phyloP scores from a whole-genome alignment of 768 basidiomycete genomes.

The Cystobasidium tubakii region DNA sequence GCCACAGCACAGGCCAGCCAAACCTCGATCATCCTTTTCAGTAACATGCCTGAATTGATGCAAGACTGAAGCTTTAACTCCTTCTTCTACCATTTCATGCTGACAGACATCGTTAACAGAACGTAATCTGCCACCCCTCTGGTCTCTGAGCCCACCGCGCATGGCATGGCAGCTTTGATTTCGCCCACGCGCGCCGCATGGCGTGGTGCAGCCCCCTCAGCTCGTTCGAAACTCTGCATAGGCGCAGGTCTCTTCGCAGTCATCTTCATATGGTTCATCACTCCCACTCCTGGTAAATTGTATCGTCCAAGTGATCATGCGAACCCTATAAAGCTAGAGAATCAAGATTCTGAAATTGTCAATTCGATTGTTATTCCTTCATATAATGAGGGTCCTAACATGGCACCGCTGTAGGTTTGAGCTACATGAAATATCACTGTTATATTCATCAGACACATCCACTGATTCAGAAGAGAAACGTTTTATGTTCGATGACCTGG shows the following conservation, averaged over 20 bases:
- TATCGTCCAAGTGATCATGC: slow-evolving; percentile 21
- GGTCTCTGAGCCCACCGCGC: too few relatives aligned
- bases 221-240: not conserved
- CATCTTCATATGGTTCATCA: slow-evolving; percentile 30
- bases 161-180: not conserved
- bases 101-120: too few relatives aligned
- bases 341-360: slow-evolving; percentile 34
- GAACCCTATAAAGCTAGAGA: not conserved
- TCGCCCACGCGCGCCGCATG: not conserved
- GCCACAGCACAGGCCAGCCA: not conserved
- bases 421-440: not conserved
- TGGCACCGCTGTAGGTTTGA: slow-evolving; percentile 30
- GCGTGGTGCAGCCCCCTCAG: not conserved
- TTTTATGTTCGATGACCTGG: too few relatives aligned
- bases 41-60: too few relatives aligned
- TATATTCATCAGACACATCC: not conserved
- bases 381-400: slow-evolving; percentile 45
- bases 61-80: too few relatives aligned
- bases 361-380: slow-evolving; percentile 45
- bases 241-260: slow-evolving; percentile 11
- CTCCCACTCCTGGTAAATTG: slow-evolving; percentile 13
- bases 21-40: too few relatives aligned
- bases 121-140: too few relatives aligned
- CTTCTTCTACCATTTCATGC: not conserved
- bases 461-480: too few relatives aligned